A percentile compares a stretch with the other conserved stretches of the same genome.
Evolutionary conservation across 2,329 filamentous ascomycete genomes (phyloP).

Genomic region (Ophiostoma triangulosporum): DNA sequence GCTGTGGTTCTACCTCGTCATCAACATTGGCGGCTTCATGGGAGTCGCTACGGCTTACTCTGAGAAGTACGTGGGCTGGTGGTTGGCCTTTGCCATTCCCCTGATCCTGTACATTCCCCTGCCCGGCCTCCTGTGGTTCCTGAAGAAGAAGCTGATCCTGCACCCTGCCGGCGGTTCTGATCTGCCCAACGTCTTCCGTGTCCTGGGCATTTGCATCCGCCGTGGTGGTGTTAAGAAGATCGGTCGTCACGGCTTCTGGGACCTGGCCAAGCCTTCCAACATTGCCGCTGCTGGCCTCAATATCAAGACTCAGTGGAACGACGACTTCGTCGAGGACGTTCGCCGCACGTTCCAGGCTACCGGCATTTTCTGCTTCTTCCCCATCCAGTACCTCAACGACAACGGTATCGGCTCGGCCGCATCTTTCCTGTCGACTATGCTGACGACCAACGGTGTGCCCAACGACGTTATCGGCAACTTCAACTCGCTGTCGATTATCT

Average conservation of each 20-base stretch:
- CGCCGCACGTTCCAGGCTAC: constrained; percentile 54
- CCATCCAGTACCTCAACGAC: constrained; percentile 31
- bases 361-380: constrained; percentile 49
- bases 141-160: constrained; percentile 28
- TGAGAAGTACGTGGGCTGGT: constrained; percentile 57
- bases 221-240: constrained; percentile 26
- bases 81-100: constrained; percentile 54
- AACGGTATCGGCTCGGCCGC: constrained; percentile 37
- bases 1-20: constrained; percentile 50
- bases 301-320: constrained; percentile 40
- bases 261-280: constrained; percentile 52
- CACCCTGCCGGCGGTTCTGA: constrained; percentile 33
- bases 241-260: constrained; percentile 44
- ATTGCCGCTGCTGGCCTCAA: constrained; percentile 28
- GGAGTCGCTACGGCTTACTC: constrained; percentile 57
- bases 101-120: constrained; percentile 28
- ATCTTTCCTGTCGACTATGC: constrained; percentile 33
- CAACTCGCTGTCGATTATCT: constrained; percentile 59
- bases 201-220: constrained; percentile 27
- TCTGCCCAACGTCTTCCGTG: constrained; percentile 28
- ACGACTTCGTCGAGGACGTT: constrained; percentile 30
- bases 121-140: constrained; percentile 28
- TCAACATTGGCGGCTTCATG: constrained; percentile 54
- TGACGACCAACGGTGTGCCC: constrained; percentile 50
- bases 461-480: constrained; percentile 67